Evolutionary conservation across 2,329 filamentous ascomycete genomes (phyloP), one percentile per base, ranked within the genome.

Genomic region (Exophiala lecanii-corni): DNA sequence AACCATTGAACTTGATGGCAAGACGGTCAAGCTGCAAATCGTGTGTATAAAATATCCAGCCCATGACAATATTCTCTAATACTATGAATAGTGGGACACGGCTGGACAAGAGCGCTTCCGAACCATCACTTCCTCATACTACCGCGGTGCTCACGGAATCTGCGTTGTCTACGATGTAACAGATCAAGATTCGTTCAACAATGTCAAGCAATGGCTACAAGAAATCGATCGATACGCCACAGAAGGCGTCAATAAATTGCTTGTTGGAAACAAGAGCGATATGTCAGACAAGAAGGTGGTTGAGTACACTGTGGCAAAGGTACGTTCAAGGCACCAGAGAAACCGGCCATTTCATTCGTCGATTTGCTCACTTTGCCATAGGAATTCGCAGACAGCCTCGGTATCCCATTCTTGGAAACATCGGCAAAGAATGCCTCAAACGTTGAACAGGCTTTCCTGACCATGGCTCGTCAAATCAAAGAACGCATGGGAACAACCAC

Each of bases 271-370:
- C 85, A 98, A 98, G 85, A 95, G 89, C 73, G 92, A 98, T 86
- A 97, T 98, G 89, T 82, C 91, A 48, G 92, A 98, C 74, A 98
- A 98, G 86, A 98, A 97, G 78, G 92, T 97, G 30, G 92, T 98
- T 51, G 92, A 98, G 71, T 98, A 98, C 80, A 94, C 89, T 54
- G 92, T 97, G 58, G 92, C 92, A 59, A 98, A 98, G 87, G 92
- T 96, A 75, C 49, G 78, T 61, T 35, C 23, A 35, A n/a, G n/a
- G n/a, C n/a, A n/a, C n/a, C n/a, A n/a, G n/a, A n/a, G n/a, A n/a
- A n/a, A n/a, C n/a, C n/a, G n/a, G n/a, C n/a, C n/a, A n/a, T n/a
- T 38, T 23, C 26, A 28, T 20, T 36, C 17, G 2, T 23, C 9
- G n/a, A n/a, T n/a, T n/a, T n/a, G n/a, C n/a, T n/a, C n/a, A n/a